Evolutionary conservation across 352 stramenopile genomes (phyloP).

Genomic region (Blastocystis sp.): DNA sequence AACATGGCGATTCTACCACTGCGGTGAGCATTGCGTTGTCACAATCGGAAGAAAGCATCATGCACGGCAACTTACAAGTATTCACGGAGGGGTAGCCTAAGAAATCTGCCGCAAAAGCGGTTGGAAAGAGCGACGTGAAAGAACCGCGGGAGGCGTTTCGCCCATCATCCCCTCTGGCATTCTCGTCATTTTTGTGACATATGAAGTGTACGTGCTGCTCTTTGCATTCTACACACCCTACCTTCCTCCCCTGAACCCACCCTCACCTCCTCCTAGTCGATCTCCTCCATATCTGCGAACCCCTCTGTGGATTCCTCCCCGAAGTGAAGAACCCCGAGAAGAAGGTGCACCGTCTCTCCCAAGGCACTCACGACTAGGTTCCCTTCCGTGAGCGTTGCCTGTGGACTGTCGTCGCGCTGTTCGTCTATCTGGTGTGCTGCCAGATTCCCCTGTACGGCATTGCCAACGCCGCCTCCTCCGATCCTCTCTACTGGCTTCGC

Average conservation of each 20-base stretch:
- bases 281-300: slow-evolving; percentile 43
- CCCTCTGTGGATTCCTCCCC: slow-evolving; percentile 16
- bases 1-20: slow-evolving; percentile 76
- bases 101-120: background rate
- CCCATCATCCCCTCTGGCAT: no score
- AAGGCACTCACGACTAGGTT: slow-evolving; percentile 77
- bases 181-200: background rate
- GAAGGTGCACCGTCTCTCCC: background rate
- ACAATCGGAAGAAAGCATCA: background rate
- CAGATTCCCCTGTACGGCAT: slow-evolving; percentile 99
- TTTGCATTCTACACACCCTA: background rate
- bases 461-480: slow-evolving; percentile 93
- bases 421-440: slow-evolving; percentile 99
- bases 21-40: background rate
- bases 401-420: slow-evolving; percentile 98
- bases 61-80: background rate
- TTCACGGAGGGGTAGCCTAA: slow-evolving; percentile 15
- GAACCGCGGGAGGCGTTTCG: no score
- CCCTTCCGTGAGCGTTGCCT: slow-evolving; percentile 97
- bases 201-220: slow-evolving; percentile 13
- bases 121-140: no score
- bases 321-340: no score
- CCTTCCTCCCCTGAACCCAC: background rate
- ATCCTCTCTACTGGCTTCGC: slow-evolving; percentile 99
- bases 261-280: slow-evolving; percentile 22